phyloP scores from a whole-genome alignment of 1,284 basidiomycete genomes.

The Leccinum subfulvum region DNA sequence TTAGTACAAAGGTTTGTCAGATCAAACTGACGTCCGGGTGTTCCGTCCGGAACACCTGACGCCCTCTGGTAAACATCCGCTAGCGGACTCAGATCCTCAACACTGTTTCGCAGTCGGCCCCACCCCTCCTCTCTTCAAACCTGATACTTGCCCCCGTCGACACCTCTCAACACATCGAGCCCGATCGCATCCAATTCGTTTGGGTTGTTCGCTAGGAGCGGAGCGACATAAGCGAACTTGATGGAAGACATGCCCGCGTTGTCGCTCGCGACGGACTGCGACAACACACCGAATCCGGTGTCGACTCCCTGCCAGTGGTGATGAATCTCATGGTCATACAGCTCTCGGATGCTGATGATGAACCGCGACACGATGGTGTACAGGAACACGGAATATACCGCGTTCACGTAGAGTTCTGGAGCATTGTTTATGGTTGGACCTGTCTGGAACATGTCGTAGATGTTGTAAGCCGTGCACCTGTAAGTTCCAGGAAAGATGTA shows the following conservation, averaged over 20 bases:
- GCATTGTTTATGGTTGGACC: not conserved
- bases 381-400: not conserved
- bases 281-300: not conserved
- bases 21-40: not conserved
- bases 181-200: not conserved
- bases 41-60: not conserved
- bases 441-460: not conserved
- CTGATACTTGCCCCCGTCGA: not conserved
- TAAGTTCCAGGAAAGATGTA: not conserved
- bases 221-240: not conserved
- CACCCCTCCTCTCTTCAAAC: not conserved
- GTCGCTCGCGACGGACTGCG: not conserved
- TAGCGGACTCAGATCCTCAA: not conserved
- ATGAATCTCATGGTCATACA: not conserved
- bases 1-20: not conserved
- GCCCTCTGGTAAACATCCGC: not conserved
- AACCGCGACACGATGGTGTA: not conserved
- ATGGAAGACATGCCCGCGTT: not conserved
- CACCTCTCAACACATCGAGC: not conserved
- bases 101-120: not conserved
- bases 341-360: slow-evolving; percentile 1
- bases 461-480: not conserved
- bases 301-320: not conserved
- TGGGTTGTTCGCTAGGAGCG: not conserved
- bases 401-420: not conserved